phyloP scores from a whole-genome alignment of 345 rosid species.

The Fremontodendron californicum region DNA sequence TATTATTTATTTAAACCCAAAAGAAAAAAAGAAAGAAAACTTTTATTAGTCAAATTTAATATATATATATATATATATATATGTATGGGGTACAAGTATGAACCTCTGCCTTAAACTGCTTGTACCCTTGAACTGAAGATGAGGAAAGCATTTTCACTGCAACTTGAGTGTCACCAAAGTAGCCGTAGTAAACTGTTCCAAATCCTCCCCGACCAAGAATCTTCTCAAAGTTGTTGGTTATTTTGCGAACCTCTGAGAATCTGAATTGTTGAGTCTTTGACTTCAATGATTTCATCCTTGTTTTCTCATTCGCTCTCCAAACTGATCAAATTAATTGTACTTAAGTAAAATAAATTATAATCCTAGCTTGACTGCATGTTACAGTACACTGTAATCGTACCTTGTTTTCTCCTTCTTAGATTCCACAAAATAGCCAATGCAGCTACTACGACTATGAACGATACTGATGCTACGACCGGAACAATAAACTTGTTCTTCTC shows the following conservation, averaged over 20 bases:
- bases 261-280: conserved; percentile 29
- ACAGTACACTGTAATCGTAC: background rate
- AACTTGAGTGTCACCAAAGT: conserved; percentile 27
- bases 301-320: no score
- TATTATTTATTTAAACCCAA: no score
- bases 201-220: conserved; percentile 56
- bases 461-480: conserved; percentile 24
- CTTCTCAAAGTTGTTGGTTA: conserved; percentile 43
- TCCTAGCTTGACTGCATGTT: no score
- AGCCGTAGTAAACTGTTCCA: conserved; percentile 55
- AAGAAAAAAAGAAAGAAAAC: no score
- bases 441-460: conserved; percentile 13
- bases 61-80: no score
- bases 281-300: conserved; percentile 8
- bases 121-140: conserved; percentile 44
- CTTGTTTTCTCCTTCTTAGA: conserved; percentile 1
- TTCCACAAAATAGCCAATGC: conserved; percentile 11
- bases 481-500: conserved; percentile 7
- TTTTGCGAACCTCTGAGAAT: conserved; percentile 27
- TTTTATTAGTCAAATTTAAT: no score
- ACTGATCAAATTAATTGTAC: no score
- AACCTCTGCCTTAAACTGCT: conserved; percentile 54
- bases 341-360: no score
- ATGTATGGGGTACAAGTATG: no score
- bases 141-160: conserved; percentile 54